A percentile compares a stretch with the other conserved stretches of the same genome.
These are phyloP conservation scores for Auricularia sp. DNA, from an alignment of 768 basidiomycete species.

Conservation along the genomic window DNA sequence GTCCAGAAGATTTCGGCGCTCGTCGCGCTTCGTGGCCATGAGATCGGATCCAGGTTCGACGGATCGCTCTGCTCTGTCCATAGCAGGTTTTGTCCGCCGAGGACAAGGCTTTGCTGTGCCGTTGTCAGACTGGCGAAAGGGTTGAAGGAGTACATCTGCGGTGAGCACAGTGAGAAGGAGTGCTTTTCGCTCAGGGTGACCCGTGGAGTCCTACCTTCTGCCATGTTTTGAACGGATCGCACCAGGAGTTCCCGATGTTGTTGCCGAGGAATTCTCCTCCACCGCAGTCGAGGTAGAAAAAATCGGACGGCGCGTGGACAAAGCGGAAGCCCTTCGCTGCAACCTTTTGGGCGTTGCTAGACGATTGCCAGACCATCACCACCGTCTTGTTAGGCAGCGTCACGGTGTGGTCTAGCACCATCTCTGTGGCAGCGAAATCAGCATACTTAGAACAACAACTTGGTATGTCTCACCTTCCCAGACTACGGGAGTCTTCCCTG, in stretches of 20 bases:
- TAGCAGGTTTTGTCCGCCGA: slow-evolving; percentile 59
- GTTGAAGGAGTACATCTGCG: slow-evolving; percentile 57
- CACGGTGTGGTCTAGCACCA: slow-evolving; percentile 43
- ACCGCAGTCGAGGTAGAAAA: slow-evolving; percentile 77
- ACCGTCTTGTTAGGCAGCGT: slow-evolving; percentile 40
- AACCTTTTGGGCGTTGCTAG: slow-evolving; percentile 46
- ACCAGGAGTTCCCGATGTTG: slow-evolving; percentile 50
- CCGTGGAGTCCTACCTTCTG: slow-evolving; percentile 38
- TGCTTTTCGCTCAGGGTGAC: background rate
- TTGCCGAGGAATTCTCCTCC: slow-evolving; percentile 60
- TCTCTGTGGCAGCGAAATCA: slow-evolving; percentile 27
- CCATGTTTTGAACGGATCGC: slow-evolving; percentile 75
- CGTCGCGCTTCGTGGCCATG: slow-evolving; percentile 64
- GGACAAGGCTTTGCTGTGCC: slow-evolving; percentile 42
- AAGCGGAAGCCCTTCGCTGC: slow-evolving; percentile 49
- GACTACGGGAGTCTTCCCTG: slow-evolving; percentile 69
- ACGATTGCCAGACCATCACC: slow-evolving; percentile 67
- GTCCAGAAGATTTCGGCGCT: slow-evolving; percentile 75
- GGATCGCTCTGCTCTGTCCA: slow-evolving; percentile 69
- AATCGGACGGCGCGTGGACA: slow-evolving; percentile 62
- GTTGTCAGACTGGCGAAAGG: slow-evolving; percentile 46
- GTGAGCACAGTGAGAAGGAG: slow-evolving; percentile 13
- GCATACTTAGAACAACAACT: no score
- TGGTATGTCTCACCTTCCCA: slow-evolving; percentile 40
- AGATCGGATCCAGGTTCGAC: slow-evolving; percentile 53